Base-by-base conservation (phyloP, 2,329 filamentous ascomycete genomes). In the Pseudogymnoascus sp. region DNA sequence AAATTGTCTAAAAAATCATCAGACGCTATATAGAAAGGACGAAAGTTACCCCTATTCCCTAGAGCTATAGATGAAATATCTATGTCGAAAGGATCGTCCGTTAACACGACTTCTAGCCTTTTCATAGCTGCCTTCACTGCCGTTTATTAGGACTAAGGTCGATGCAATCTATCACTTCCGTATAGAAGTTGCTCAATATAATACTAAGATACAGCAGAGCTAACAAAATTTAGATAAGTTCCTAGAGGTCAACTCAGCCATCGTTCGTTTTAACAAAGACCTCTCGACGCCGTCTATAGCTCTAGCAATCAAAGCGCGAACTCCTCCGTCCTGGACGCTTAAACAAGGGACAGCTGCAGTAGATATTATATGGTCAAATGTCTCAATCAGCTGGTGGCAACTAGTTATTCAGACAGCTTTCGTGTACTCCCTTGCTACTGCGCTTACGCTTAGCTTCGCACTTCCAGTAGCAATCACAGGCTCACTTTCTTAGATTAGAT, bases 191-290 rank as follows among this genome's bases (percentile, higher is more conserved):
- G 91, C 93, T 14, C 85, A 89, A 21, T 79, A 96, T 36, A 97
- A 97, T 69, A 71, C 91, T 62, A 91, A 97, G 73, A 96, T 97
- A 61, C 91, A 96, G 69, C 79, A 86, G 47, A 93, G 97, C 68
- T 92, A 97, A 73, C 81, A 86, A 61, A 81, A 93, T 62, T 87
- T 88, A 0, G 91, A 96, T 68, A 85, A 88, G 3, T 97, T 90
- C 66, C 91, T 92, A 0, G 77, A 91, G 51, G 93, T 96, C 90
- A 96, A 89, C 71, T 96, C 92, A 0, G 93, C 93, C 0, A 97
- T 97, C 70, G 90, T 97, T 66, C 93, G 97, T 72, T 97, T 97
- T 80, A 96, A 97, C 72, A 88, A 96, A 71, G 92, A 96, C 73
- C 89, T 96, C 1, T 91, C 92, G 2, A 93, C 16, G 8, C 7